These are phyloP conservation scores for Volvariella surrecta DNA, from an alignment of 1,284 basidiomycete genomes.

Conservation along the genomic window DNA sequence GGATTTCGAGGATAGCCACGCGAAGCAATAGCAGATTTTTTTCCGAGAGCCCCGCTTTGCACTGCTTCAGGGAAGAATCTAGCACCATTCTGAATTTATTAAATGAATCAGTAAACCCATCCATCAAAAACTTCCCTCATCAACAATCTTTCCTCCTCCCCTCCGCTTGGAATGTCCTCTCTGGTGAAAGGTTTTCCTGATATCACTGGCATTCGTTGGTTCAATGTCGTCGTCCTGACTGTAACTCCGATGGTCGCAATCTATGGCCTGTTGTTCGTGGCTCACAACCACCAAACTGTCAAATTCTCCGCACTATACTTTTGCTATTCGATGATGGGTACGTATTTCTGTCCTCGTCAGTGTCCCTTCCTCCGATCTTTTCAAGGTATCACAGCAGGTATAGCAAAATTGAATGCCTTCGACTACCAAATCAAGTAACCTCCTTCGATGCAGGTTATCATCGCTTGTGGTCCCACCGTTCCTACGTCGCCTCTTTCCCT, in stretches of 20 bases:
- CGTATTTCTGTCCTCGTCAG: too few relatives aligned
- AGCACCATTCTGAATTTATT: too few relatives aligned
- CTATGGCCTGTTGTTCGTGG: conserved; percentile 53
- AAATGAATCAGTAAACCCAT: too few relatives aligned
- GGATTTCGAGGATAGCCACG: too few relatives aligned
- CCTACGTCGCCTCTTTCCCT: conserved; percentile 73
- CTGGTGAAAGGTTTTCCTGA: conserved; percentile 30
- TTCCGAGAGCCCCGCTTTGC: too few relatives aligned
- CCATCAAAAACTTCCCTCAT: too few relatives aligned
- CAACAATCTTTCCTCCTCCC: conserved; percentile 4
- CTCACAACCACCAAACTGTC: conserved; percentile 40
- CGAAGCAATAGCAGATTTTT: too few relatives aligned
- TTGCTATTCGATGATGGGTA: conserved; percentile 66
- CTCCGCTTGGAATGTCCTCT: conserved; percentile 9
- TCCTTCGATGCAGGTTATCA: conserved; percentile 62
- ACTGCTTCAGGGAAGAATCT: too few relatives aligned
- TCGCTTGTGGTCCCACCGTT: conserved; percentile 85
- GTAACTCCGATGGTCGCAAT: conserved; percentile 59
- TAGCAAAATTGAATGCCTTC: not conserved
- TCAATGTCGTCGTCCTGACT: conserved; percentile 58
- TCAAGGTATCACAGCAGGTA: not conserved
- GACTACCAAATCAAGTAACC: not conserved
- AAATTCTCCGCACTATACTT: conserved; percentile 62
- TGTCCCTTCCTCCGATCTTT: conserved; percentile 12
- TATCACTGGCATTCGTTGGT: conserved; percentile 50